Base-by-base conservation (phyloP, 805 yeast genomes). In the Grigorovia transvaalensis region DNA sequence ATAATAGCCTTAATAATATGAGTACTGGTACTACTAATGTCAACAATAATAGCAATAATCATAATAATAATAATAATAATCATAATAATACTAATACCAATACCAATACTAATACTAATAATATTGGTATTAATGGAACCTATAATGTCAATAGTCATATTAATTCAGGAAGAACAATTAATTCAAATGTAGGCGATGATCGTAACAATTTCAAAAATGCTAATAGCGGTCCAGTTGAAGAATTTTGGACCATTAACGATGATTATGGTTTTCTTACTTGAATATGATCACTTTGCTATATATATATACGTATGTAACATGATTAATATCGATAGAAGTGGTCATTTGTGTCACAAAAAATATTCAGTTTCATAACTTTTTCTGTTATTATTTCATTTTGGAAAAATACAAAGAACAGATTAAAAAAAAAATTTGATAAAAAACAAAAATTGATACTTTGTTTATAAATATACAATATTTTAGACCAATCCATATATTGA, bases 191-290 rank as follows among this genome's bases (percentile, higher is more conserved):
- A n/a, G 17, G 15, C 20, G 20, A 20, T 46, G 48, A 40, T 11
- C 35, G 38, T 17, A 19, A 27, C 9, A 46, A 35, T 33, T 18
- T 46, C 15, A 38, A 41, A 15, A 43, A 35, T 46, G 12, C 42
- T 38, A 40, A 19, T 23, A 40, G 35, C 19, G 46, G 41, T 9
- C 70, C 70, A 2, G 71, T 62, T 4, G 78, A 75, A 50, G 78
- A 74, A 44, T 71, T 74, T 49, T 75, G 79, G 78, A 66, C 70
- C 9, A 70, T 67, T 12, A 71, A 71, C 49, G 75, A 72, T 49
- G 78, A 74, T 53, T 73, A 73, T 52, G 78, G 77, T 27, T 75
- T 75, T 54, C 55, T 74, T 27, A 71, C 77, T 4, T 72, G 56
- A 54, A 46, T 38, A 5, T 33, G 9, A 38, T n/a, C n/a, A 12